phyloP scores from a whole-genome alignment of 148 eudicot genomes.

The Nepenthes gracilis region DNA sequence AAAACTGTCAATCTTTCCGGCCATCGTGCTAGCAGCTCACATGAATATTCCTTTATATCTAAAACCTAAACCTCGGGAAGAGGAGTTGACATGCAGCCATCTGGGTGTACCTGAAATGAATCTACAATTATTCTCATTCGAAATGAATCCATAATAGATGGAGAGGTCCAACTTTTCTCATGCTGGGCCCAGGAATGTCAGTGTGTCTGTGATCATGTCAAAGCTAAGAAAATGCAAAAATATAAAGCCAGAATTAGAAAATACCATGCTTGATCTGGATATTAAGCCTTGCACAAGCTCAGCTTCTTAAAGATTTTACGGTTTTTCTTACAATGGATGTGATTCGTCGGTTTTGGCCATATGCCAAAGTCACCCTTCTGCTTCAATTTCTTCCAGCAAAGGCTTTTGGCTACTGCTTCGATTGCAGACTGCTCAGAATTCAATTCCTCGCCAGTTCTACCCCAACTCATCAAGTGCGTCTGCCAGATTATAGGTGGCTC shows the following conservation, averaged over 20 bases:
- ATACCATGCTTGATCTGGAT: slow-evolving; percentile 78
- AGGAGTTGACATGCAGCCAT: slow-evolving; percentile 66
- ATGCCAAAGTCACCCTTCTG: slow-evolving; percentile 37
- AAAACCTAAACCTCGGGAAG: slow-evolving; percentile 47
- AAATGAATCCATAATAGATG: too few species aligned
- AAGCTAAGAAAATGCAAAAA: too few species aligned
- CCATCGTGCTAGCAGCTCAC: slow-evolving; percentile 58
- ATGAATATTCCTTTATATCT: slow-evolving; percentile 41
- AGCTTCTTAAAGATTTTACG: slow-evolving; percentile 39
- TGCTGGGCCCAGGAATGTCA: too few species aligned
- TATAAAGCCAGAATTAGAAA: too few species aligned
- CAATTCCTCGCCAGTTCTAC: slow-evolving; percentile 27
- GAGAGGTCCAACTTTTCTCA: too few species aligned
- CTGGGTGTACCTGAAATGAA: slow-evolving; percentile 13
- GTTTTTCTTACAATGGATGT: slow-evolving; percentile 20
- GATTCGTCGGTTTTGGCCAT: slow-evolving; percentile 45
- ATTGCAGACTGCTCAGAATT: slow-evolving; percentile 25
- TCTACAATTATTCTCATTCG: too few species aligned
- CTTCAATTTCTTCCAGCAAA: slow-evolving; percentile 49
- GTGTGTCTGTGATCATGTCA: too few species aligned
- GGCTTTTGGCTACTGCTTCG: slow-evolving; percentile 33
- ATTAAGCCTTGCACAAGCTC: slow-evolving; percentile 31
- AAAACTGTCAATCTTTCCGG: slow-evolving; percentile 51
- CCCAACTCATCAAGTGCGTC: slow-evolving; percentile 40
- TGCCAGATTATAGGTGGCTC: slow-evolving; percentile 63